Conservation (phyloP, 2,329 filamentous ascomycete genomes). For the Penicillium capsulatum region DNA sequence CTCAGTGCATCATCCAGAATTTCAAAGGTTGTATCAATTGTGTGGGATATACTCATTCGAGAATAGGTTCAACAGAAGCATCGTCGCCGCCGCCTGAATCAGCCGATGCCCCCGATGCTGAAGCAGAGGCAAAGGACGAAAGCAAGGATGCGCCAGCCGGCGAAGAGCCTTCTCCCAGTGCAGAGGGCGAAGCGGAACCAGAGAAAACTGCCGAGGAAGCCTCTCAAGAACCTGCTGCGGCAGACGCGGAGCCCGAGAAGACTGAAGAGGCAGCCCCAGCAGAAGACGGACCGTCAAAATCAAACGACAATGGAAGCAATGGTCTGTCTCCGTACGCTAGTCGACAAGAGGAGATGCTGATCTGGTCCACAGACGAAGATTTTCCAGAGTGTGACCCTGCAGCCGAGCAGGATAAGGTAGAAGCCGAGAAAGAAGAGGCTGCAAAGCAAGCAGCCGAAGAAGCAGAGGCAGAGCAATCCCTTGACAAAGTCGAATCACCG, state of each 20-base stretch:
- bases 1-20: background rate
- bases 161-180: conserved; percentile 7
- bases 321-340: conserved; percentile 17
- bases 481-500: conserved; percentile 2
- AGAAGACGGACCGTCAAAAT: background rate
- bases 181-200: conserved; percentile 6
- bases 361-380: conserved; percentile 26
- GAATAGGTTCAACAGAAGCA: conserved; percentile 27
- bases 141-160: conserved; percentile 1
- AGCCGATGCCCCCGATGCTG: conserved; percentile 22
- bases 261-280: conserved; percentile 12
- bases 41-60: conserved; percentile 12
- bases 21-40: background rate
- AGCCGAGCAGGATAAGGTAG: conserved; percentile 29
- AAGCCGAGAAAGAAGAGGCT: conserved; percentile 4
- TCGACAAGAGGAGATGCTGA: conserved; percentile 1
- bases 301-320: conserved; percentile 17
- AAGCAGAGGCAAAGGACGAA: conserved; percentile 17
- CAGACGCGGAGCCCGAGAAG: conserved; percentile 13
- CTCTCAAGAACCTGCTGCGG: conserved; percentile 14
- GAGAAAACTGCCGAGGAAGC: conserved; percentile 6
- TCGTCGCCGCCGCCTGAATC: conserved; percentile 23
- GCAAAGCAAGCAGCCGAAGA: conserved; percentile 31
- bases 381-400: conserved; percentile 33
- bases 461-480: conserved; percentile 24